Evolutionary conservation across 148 eudicot genomes (phyloP), one percentile per base, ranked within the genome.

Genomic region (Nepenthes mirabilis): DNA sequence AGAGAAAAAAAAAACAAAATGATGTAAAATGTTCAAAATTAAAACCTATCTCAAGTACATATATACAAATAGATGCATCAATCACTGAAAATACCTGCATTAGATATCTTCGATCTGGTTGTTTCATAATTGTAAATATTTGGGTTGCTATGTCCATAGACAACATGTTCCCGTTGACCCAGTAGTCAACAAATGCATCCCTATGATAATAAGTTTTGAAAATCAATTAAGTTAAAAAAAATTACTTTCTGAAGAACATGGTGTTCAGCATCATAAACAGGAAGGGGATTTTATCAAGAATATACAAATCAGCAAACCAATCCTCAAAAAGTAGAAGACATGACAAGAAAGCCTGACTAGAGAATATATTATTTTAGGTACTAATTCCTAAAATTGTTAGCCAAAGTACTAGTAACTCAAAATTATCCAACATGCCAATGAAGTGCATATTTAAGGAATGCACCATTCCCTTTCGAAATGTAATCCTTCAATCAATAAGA

Each of bases 131-230:
- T 61, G 75, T 76, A 72, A 62, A 88, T 68, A 91, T 78, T 67
- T 91, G 97, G 49, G 80, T 79, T 59, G 90, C 83, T 59, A 69
- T 67, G 65, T 91, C 97, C 80, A 83, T 61, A 11, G 88, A 79
- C 88, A 91, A 74, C 81, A 88, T 79, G 79, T 85, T 88, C 53
- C 90, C 83, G 73, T 81, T 78, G 65, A 91, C 82, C 97, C 97
- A 91, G 71, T 79, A 91, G 68, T 91, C 85, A 68, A 80, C 88
- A 88, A 91, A 91, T 45, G 88, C 85, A 76, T 91, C 96, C 79
- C 97, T 91, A 63, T 74, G 59, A 43, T 14, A 12, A 65, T 9
- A 5, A 1, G 12, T 52, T 37, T 36, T 14, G 23, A 52, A 7
- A 61, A 52, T 34, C 6, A 32, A 62, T 40, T 14, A 62, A 7